A percentile compares a stretch with the other conserved stretches of the same genome.
Evolutionary conservation across 768 basidiomycete species (phyloP).

Genomic region (Lactifluus piperatus): DNA sequence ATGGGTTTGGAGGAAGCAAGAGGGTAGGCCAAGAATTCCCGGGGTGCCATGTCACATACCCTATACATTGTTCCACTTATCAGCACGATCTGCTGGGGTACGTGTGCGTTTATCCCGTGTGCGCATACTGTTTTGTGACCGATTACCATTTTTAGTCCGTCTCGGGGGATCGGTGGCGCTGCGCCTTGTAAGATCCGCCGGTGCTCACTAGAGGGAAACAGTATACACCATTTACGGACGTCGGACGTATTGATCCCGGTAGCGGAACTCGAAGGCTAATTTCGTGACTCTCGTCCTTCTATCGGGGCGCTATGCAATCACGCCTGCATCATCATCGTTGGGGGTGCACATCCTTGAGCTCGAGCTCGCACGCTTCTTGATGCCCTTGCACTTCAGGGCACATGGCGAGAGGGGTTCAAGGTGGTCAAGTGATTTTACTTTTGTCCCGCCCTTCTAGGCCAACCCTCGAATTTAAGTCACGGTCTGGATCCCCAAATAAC

Average conservation of each 20-base stretch:
- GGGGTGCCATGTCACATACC: slow-evolving; percentile 11
- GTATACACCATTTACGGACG: not conserved
- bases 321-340: not conserved
- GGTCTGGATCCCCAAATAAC: not conserved
- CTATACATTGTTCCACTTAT: slow-evolving; percentile 2
- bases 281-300: not conserved
- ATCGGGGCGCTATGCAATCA: not conserved
- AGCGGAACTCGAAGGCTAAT: slow-evolving; percentile 3
- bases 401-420: no score
- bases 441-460: not conserved
- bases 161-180: slow-evolving; percentile 11
- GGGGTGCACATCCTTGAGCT: not conserved
- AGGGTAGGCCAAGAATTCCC: not conserved
- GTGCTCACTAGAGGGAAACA: slow-evolving; percentile 6
- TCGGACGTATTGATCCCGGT: not conserved
- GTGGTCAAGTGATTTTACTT: not conserved
- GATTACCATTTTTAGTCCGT: not conserved
- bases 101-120: slow-evolving; percentile 5
- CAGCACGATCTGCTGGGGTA: slow-evolving; percentile 13
- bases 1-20: not conserved
- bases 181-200: slow-evolving; percentile 11
- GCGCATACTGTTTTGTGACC: not conserved
- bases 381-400: not conserved
- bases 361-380: not conserved
- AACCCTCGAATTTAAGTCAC: not conserved